Evolutionary conservation across 2,329 filamentous ascomycete species (phyloP).

Genomic region (Alternaria sp.): DNA sequence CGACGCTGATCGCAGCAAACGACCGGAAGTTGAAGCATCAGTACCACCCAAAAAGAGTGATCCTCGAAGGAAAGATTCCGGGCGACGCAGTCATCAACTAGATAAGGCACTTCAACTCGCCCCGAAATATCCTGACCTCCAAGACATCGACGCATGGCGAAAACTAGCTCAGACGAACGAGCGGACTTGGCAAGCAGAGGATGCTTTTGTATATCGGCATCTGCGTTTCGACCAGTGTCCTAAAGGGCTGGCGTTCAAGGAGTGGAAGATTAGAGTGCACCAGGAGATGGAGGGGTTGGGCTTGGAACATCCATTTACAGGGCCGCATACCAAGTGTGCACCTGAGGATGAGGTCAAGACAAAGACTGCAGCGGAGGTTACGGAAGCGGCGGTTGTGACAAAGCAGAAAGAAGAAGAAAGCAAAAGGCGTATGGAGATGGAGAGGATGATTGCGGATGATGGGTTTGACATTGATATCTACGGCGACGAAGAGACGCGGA

Average conservation of each 20-base stretch:
- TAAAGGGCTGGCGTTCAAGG: background rate
- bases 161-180: background rate
- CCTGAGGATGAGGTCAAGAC: background rate
- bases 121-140: background rate
- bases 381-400: background rate
- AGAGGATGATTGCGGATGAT: background rate
- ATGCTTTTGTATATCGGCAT: background rate
- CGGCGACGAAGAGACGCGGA: constrained; percentile 4
- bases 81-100: background rate
- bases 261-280: background rate
- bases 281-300: background rate
- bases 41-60: background rate
- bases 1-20: background rate
- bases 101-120: background rate
- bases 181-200: background rate
- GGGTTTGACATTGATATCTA: constrained; percentile 8
- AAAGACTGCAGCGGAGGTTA: background rate
- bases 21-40: background rate
- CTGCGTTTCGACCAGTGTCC: background rate
- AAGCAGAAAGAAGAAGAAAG: background rate
- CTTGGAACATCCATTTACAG: background rate
- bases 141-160: background rate
- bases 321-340: background rate
- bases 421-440: background rate
- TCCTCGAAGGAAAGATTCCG: background rate